Evolutionary conservation across 129 eudicot species (phyloP).

Genomic region (Arctium lappa): DNA sequence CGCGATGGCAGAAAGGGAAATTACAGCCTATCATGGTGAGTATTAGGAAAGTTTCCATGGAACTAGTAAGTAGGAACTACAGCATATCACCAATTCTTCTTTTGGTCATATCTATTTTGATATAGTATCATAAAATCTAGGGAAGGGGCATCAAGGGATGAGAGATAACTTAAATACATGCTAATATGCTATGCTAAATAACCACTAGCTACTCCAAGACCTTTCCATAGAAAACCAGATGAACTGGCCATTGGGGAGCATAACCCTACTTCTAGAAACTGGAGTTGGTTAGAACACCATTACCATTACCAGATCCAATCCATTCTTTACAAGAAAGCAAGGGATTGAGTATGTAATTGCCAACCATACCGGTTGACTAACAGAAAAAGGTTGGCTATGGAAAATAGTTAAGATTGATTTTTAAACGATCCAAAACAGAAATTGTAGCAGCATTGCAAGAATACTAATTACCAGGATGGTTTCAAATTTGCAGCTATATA

Average conservation of each 20-base stretch:
- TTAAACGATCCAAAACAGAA: not conserved
- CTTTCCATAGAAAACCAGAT: not conserved
- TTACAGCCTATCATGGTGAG: not conserved
- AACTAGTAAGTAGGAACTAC: not conserved
- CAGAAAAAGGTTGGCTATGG: not conserved
- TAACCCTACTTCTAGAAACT: not conserved
- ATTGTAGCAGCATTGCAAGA: constrained; percentile 8
- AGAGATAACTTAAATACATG: not conserved
- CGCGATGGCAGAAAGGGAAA: not conserved
- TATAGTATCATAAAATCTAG: not conserved
- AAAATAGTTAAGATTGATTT: not conserved
- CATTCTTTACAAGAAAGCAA: too few species aligned
- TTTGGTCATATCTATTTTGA: not conserved
- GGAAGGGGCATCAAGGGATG: not conserved
- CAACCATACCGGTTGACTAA: not conserved
- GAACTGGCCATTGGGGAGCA: not conserved
- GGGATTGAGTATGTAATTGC: not conserved
- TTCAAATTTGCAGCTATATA: constrained; percentile 87
- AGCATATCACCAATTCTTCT: not conserved
- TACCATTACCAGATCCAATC: too few species aligned
- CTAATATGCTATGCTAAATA: not conserved
- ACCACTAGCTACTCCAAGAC: not conserved
- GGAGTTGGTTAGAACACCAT: not conserved
- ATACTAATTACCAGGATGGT: constrained; percentile 62
- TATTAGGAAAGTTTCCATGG: not conserved